Evolutionary conservation across 2,329 filamentous ascomycete species (phyloP).

Genomic region (Dactylonectria macrodidyma): DNA sequence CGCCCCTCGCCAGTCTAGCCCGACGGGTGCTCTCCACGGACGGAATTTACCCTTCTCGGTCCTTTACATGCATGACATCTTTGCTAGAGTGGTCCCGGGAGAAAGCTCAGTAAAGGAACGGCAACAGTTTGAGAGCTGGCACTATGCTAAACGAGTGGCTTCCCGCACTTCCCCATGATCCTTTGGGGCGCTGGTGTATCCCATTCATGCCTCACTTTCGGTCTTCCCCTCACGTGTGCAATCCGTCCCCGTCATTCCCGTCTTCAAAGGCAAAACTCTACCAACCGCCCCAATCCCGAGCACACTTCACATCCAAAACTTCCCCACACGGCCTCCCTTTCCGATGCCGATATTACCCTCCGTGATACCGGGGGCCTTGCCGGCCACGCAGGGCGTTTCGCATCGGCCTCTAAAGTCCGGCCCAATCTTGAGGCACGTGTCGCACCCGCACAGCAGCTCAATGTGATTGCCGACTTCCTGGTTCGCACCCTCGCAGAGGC

Average conservation of each 20-base stretch:
- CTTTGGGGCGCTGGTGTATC: background rate
- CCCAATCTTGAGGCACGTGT: conserved; percentile 56
- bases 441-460: conserved; percentile 58
- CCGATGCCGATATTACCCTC: background rate
- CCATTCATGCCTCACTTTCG: background rate
- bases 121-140: background rate
- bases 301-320: conserved; percentile 15
- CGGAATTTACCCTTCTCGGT: background rate
- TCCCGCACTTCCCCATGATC: background rate
- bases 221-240: background rate
- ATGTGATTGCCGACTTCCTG: conserved; percentile 53
- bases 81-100: background rate
- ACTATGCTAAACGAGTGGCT: conserved; percentile 4
- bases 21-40: background rate
- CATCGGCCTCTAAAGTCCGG: conserved; percentile 59
- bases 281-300: background rate
- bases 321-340: background rate
- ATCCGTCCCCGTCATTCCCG: background rate
- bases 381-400: conserved; percentile 53
- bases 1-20: conserved; percentile 5
- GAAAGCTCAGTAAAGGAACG: background rate
- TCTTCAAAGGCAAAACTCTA: background rate
- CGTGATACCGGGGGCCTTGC: conserved; percentile 15
- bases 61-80: background rate
- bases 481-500: conserved; percentile 53